Evolutionary conservation across 305 asterid genomes (phyloP), one percentile per base, ranked within the genome.

Genomic region (Andrographis paniculata): DNA sequence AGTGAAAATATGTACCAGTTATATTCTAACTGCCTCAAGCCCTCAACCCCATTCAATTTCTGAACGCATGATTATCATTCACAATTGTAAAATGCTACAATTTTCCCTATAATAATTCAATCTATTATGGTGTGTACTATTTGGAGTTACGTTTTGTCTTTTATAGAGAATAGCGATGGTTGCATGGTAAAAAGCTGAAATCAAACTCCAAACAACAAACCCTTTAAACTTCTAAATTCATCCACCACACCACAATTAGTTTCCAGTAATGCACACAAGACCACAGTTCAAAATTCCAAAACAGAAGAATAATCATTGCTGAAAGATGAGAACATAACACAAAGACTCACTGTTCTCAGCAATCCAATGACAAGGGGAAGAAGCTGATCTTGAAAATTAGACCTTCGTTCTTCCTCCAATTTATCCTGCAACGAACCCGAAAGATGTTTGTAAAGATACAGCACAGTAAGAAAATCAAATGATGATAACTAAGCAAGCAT

Each of bases 311-410:
- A 1, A 13, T 37, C 6, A 37, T n/a, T 37, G 42, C 8, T 13
- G 5, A 37, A 2, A 37, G 17, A 13, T 14, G 42, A 37, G 17
- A 9, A n/a, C n/a, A n/a, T n/a, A 50, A 42, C 38, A 55, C n/a
- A 51, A 41, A 30, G 54, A 71, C 96, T 77, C 75, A 87, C 97
- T 46, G 99, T 92, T 78, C 96, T 78, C 55, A 92, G 95, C 73
- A 92, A 78, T 64, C 99, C 99, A 70, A 92, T 81, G 59, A 84
- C 69, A 65, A 87, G 76, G 50, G 99, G 96, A 61, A 92, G 96
- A 69, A 92, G 94, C 66, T 76, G 93, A 63, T 92, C 99, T 52
- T 75, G 82, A 47, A 87, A 79, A 70, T 78, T 71, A 37, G 85
- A 75, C 50, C 72, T 60, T 56, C 78, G 81, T 57, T 87, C 99